Percentiles rank a stretch among this genome's conserved stretches.
Conservation (phyloP, 306 rosid species). For the Oxytropis ochrocephala region DNA sequence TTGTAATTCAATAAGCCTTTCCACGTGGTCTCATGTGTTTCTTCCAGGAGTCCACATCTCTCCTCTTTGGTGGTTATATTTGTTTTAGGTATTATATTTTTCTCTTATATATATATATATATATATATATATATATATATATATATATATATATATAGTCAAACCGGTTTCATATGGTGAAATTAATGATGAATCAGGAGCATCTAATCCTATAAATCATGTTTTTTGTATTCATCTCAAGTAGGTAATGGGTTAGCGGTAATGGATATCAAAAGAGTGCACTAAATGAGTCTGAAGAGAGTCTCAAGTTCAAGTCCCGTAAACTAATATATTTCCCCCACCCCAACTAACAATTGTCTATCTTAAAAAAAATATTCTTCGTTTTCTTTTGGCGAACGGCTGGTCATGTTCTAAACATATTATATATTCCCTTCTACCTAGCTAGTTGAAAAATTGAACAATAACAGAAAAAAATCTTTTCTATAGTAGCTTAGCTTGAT, state of each 20-base stretch:
- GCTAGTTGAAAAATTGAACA: slow-evolving; percentile 18
- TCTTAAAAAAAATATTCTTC: too few species aligned
- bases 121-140: neutral
- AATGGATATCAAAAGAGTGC: too few species aligned
- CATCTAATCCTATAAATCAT: slow-evolving; percentile 37
- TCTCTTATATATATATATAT: neutral
- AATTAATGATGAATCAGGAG: slow-evolving; percentile 26
- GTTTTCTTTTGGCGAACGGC: slow-evolving; percentile 30
- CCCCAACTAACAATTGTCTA: too few species aligned
- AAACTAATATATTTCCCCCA: too few species aligned
- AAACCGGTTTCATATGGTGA: slow-evolving; percentile 31
- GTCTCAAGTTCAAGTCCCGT: too few species aligned
- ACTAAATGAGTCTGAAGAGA: too few species aligned
- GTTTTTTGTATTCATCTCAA: too few species aligned
- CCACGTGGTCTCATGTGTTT: slow-evolving; percentile 77
- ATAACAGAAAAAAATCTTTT: neutral
- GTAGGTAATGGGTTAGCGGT: too few species aligned
- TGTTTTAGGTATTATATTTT: too few species aligned
- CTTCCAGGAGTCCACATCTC: slow-evolving; percentile 25
- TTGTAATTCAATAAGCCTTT: slow-evolving; percentile 10
- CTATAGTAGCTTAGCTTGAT: neutral
- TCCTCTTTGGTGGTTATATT: slow-evolving; percentile 2
- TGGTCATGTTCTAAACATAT: slow-evolving; percentile 49
- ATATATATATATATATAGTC: slow-evolving; percentile 10
- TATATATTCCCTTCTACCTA: neutral